phyloP scores from a whole-genome alignment of 257 asterid genomes.

The Nicotiana noctiflora region DNA sequence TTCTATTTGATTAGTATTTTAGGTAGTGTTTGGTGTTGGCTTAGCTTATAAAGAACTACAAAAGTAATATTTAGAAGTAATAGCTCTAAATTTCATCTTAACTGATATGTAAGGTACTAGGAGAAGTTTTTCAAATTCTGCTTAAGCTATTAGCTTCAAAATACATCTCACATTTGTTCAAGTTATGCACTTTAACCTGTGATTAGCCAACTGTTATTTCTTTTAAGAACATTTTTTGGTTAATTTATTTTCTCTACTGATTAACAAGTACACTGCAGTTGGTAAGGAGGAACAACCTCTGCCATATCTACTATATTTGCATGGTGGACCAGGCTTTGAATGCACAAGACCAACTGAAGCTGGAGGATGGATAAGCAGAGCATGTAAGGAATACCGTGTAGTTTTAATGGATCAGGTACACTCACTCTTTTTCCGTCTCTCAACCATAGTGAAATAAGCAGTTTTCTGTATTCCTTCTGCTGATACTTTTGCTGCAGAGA shows the following conservation, averaged over 20 bases:
- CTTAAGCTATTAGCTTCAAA: not conserved
- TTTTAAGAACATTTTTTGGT: not conserved
- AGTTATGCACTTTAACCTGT: not conserved
- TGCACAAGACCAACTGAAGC: slow-evolving; percentile 79
- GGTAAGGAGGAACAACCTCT: slow-evolving; percentile 84
- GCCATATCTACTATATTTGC: slow-evolving; percentile 74
- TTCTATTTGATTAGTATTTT: not conserved
- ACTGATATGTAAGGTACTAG: not conserved
- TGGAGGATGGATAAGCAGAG: slow-evolving; percentile 90
- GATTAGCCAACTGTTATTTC: not conserved
- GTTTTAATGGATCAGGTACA: slow-evolving; percentile 95
- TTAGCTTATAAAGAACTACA: not conserved
- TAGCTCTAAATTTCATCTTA: not conserved
- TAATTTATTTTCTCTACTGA: slow-evolving; percentile 9
- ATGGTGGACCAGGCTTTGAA: slow-evolving; percentile 98
- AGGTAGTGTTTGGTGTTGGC: not conserved
- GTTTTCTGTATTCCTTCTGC: slow-evolving; percentile 11
- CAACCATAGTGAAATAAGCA: not conserved
- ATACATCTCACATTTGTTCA: not conserved
- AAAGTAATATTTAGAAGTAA: not conserved
- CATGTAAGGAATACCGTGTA: slow-evolving; percentile 81
- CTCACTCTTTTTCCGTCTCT: not conserved
- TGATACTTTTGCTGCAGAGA: slow-evolving; percentile 56
- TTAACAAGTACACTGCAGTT: slow-evolving; percentile 39
- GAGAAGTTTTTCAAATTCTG: not conserved